A percentile compares a stretch with the other conserved stretches of the same genome.
Conservation (phyloP, 306 rosid genomes). For the Cercis canadensis region DNA sequence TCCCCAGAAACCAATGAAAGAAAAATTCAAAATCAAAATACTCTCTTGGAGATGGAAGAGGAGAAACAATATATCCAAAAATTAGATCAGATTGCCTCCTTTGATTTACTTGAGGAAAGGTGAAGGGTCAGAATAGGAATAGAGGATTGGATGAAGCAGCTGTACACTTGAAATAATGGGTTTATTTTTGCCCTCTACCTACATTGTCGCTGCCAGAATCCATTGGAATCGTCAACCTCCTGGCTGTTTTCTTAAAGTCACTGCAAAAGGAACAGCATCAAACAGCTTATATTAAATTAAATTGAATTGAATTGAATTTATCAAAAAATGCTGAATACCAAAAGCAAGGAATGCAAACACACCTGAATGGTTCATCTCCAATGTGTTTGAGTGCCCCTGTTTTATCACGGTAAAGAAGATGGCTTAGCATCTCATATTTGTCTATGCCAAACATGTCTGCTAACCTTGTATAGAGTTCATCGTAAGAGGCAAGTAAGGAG, state of each 20-base stretch:
- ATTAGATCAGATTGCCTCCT: constrained; percentile 44
- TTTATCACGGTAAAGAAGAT: constrained; percentile 64
- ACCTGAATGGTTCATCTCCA: constrained; percentile 85
- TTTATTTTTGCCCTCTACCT: constrained; percentile 51
- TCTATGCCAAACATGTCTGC: constrained; percentile 80
- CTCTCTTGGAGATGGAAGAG: constrained; percentile 30
- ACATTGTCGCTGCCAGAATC: constrained; percentile 77
- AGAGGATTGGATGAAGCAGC: constrained; percentile 49
- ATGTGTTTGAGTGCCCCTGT: constrained; percentile 71
- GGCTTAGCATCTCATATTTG: constrained; percentile 64
- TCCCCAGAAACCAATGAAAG: no score
- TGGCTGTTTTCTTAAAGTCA: constrained; percentile 70
- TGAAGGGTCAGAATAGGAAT: constrained; percentile 19
- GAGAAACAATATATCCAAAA: constrained; percentile 36
- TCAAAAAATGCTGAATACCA: background rate
- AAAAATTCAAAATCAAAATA: constrained; percentile 37
- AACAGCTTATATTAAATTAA: constrained; percentile 23
- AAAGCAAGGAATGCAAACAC: constrained; percentile 4
- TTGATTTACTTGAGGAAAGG: constrained; percentile 36
- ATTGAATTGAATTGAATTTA: no score
- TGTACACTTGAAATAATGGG: constrained; percentile 59
- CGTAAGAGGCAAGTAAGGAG: constrained; percentile 65
- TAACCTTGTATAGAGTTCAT: constrained; percentile 62
- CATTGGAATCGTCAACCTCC: constrained; percentile 81
- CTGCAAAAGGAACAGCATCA: constrained; percentile 54